Evolutionary conservation across 352 stramenopile species (phyloP).

Genomic region (Phytophthora pistaciae): DNA sequence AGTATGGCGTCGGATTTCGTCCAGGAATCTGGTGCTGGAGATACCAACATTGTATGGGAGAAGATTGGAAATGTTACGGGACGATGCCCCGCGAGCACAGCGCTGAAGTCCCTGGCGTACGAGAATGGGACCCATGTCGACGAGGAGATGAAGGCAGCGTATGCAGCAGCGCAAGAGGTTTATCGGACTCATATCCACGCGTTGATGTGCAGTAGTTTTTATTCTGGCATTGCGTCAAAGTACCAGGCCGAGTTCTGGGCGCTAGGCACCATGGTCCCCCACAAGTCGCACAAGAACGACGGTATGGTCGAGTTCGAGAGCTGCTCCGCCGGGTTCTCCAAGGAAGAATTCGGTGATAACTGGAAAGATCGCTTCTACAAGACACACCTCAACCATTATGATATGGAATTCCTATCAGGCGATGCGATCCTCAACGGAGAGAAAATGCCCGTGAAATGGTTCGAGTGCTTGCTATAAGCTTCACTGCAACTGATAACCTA

Average conservation of each 20-base stretch:
- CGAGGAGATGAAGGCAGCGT: conserved; percentile 21
- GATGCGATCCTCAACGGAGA: conserved; percentile 46
- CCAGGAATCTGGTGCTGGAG: conserved; percentile 20
- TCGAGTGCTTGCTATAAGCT: conserved; percentile 46
- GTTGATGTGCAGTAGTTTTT: conserved; percentile 41
- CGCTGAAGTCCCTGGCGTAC: conserved; percentile 43
- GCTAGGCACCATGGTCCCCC: conserved; percentile 27
- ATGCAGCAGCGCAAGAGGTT: conserved; percentile 30
- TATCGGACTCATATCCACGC: conserved; percentile 35
- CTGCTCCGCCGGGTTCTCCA: conserved; percentile 40
- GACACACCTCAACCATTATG: conserved; percentile 58
- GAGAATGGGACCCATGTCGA: conserved; percentile 30
- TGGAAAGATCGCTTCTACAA: conserved; percentile 50
- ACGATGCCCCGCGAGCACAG: conserved; percentile 31
- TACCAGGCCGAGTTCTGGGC: conserved; percentile 32
- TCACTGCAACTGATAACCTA: background rate
- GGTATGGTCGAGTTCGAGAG: conserved; percentile 57
- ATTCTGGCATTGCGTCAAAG: conserved; percentile 38
- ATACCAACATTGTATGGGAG: conserved; percentile 21
- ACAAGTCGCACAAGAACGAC: conserved; percentile 45
- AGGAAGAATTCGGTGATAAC: conserved; percentile 34
- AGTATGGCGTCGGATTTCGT: conserved; percentile 37
- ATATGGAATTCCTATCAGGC: conserved; percentile 51
- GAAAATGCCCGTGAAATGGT: conserved; percentile 60
- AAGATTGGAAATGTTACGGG: conserved; percentile 25